Base-by-base conservation (phyloP, 2,329 filamentous ascomycete genomes). In the Colletotrichum tabaci region DNA sequence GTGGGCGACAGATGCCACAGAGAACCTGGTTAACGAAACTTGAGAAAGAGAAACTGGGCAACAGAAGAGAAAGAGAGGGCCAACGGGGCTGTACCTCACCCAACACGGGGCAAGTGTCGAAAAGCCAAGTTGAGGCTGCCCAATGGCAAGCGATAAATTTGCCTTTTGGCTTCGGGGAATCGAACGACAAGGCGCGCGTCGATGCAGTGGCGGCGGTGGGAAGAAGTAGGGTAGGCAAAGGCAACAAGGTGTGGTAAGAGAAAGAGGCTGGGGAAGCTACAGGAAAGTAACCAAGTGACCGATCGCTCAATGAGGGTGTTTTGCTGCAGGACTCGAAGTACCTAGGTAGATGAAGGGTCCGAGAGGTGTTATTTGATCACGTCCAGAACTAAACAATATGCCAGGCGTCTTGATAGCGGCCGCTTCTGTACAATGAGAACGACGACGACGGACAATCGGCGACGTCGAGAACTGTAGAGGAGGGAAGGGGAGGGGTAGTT, bases 1-100 rank as follows among this genome's bases (percentile, higher is more conserved):
- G 63, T 53, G 30, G 35, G 56, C 50, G 56, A 61, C 49, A 61
- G 50, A 67, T 67, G 67, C 56, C 63, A 71, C 49, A 50, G 62
- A 68, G 49, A 23, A 61, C 67, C 56, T 61, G 30, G 42, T 38
- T 21, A 58, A n/a, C 53, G 26, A 52, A 30, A 40, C 60, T 15
- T 12, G 23, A 26, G 44, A 23, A 13, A 56, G 30, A 57, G 52
- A 40, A 56, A 62, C 21, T 44, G 52, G n/a, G 42, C 46, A 66
- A 35, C 9, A 13, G n/a, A 46, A 40, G 38, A 23, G 40, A 46
- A 46, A 35, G 38, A 40, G 40, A 55, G 57, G 47, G 58, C 42
- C 23, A n/a, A 60, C 26, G 46, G 42, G 64, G 55, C 64, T 60
- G 35, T 66, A n/a, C 63, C 6, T 49, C 42, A n/a, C 57, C 57